These are phyloP conservation scores for Umbelopsis sp. DNA, from an alignment of 371 early-diverging fungal species.

Conservation along the genomic window DNA sequence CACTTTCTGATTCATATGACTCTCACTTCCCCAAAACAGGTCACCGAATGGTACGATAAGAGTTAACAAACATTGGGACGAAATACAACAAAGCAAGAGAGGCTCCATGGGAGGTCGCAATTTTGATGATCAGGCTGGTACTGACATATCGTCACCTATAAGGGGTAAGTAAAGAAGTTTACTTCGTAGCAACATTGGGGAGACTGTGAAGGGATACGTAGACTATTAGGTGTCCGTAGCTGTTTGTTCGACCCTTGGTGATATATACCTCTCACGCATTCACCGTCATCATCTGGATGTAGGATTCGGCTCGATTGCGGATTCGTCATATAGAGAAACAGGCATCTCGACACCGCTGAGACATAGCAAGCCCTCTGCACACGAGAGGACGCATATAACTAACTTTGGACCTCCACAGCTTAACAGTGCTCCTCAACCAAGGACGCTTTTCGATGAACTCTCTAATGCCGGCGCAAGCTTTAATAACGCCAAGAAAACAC, in stretches of 20 bases:
- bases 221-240: too few relatives aligned
- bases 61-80: slow-evolving; percentile 7
- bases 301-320: background rate
- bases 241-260: background rate
- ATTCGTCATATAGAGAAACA: background rate
- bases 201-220: too few relatives aligned
- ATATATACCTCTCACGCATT: slow-evolving; percentile 2
- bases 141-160: background rate
- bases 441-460: slow-evolving; percentile 3
- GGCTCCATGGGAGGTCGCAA: background rate
- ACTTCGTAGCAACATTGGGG: background rate
- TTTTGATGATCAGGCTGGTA: background rate
- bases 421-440: background rate
- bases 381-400: background rate
- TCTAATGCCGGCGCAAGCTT: background rate
- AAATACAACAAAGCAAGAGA: slow-evolving; percentile 8
- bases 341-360: too few relatives aligned
- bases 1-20: too few relatives aligned
- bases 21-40: background rate
- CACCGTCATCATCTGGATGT: background rate
- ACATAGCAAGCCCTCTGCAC: too few relatives aligned
- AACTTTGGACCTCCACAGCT: background rate
- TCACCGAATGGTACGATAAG: slow-evolving; percentile 6
- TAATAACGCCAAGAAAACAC: background rate
- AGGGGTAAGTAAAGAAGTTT: background rate